Evolutionary conservation across 2,329 filamentous ascomycete genomes (phyloP).

Genomic region (Lachnellula cervina): DNA sequence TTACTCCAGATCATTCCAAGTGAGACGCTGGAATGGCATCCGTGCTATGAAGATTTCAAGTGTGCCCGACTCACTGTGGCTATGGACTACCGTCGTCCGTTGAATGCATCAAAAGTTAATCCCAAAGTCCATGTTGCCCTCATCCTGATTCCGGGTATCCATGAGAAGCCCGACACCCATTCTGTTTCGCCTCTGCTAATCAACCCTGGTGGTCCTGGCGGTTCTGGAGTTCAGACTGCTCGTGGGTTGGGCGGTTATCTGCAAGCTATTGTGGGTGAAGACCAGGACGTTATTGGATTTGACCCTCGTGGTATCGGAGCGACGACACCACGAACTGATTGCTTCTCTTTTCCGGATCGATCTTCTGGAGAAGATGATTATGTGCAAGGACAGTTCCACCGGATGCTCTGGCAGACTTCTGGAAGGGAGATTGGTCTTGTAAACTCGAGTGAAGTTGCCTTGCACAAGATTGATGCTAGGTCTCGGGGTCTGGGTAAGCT

Average conservation of each 20-base stretch:
- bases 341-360: constrained; percentile 38
- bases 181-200: constrained; percentile 39
- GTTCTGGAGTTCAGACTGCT: constrained; percentile 35
- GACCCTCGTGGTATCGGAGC: constrained; percentile 47
- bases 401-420: constrained; percentile 14
- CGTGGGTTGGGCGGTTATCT: constrained; percentile 27
- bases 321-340: constrained; percentile 47
- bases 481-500: constrained; percentile 38
- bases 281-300: constrained; percentile 44
- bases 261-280: constrained; percentile 35
- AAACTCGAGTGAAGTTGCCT: constrained; percentile 42
- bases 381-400: constrained; percentile 35
- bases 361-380: constrained; percentile 35
- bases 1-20: constrained; percentile 39
- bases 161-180: constrained; percentile 22
- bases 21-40: constrained; percentile 40
- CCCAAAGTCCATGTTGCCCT: constrained; percentile 28
- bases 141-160: constrained; percentile 21
- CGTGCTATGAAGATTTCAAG: constrained; percentile 35
- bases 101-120: constrained; percentile 30
- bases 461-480: constrained; percentile 42
- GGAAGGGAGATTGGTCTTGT: constrained; percentile 34
- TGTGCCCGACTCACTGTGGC: constrained; percentile 44
- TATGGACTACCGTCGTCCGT: constrained; percentile 42
- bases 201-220: constrained; percentile 46